Evolutionary conservation across 1,284 basidiomycete genomes (phyloP), one percentile per base, ranked within the genome.

Genomic region (Retiboletus fuscus): DNA sequence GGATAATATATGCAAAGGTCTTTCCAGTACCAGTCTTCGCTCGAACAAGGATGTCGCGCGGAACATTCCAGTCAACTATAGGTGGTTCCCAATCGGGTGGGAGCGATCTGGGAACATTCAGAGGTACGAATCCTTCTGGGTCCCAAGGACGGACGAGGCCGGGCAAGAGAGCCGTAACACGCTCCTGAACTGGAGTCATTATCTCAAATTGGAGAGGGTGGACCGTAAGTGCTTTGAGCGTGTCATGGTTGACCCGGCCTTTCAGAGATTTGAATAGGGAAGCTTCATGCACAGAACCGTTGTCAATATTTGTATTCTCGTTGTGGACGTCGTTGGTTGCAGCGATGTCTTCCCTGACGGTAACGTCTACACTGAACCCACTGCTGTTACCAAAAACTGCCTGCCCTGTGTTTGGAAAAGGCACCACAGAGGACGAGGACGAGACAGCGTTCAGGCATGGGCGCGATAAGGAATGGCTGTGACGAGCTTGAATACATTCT

Each of bases 1-100:
- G 96, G 10, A 98, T 88, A 66, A 98, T 89, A 86, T 97, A 98
- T 1, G 92, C 95, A 47, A 97, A 85, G 0, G 96, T 98, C 84
- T 98, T 98, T 64, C 96, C 96, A 0, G 96, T 97, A 58, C 96
- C 96, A 0, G 96, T 97, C 82, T 93, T 94, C n/a, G 96, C 95
- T 78, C 93, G 91, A 28, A 95, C 94, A 49, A 96, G 86, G 16
- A 94, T 82, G 78, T 94, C 91, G 12, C 90, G 87, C n/a, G 78
- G 66, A 72, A 68, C 18, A 82, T 82, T 75, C 80, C 74, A 74
- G 71, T 75, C 83, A 66, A 79, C 79, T 77, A 65, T 77, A 78
- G 72, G 77, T 76, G 76, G 72, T 76, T 72, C 61, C 60, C 53
- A 62, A 20, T 58, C 26, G 12, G 55, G 34, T 15, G 55, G 30